phyloP scores from a whole-genome alignment of 345 rosid species.

The Lumnitzera littorea region DNA sequence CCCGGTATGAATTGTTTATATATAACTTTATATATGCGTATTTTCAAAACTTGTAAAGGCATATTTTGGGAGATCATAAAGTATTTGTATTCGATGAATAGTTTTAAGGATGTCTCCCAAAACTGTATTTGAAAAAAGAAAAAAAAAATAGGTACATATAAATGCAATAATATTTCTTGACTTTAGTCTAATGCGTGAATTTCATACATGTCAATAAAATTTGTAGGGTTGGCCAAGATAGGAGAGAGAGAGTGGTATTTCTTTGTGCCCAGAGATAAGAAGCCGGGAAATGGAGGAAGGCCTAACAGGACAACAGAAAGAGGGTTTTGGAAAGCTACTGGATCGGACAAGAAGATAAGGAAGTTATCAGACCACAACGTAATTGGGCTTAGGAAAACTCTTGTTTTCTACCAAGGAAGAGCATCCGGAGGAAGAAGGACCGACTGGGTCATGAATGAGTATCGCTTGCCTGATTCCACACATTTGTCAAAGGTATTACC shows the following conservation, averaged over 20 bases:
- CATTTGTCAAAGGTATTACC: too few species aligned
- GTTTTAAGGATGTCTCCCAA: not conserved
- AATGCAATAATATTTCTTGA: too few species aligned
- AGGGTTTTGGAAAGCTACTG: slow-evolving; percentile 93
- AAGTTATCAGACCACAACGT: slow-evolving; percentile 54
- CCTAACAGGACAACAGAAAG: slow-evolving; percentile 65
- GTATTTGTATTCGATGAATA: not conserved
- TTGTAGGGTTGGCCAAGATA: slow-evolving; percentile 47
- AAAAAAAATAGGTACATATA: too few species aligned
- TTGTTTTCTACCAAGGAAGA: slow-evolving; percentile 77
- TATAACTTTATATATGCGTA: not conserved
- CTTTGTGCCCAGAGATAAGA: slow-evolving; percentile 76
- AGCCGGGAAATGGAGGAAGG: slow-evolving; percentile 70
- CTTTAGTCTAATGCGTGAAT: too few species aligned
- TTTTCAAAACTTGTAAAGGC: too few species aligned
- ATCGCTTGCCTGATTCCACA: slow-evolving; percentile 40
- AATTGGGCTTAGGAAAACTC: slow-evolving; percentile 71
- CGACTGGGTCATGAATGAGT: slow-evolving; percentile 93
- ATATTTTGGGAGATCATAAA: too few species aligned
- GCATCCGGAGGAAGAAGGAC: slow-evolving; percentile 73
- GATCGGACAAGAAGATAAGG: slow-evolving; percentile 66
- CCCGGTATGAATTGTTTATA: slow-evolving; percentile 37
- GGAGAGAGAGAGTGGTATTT: slow-evolving; percentile 93
- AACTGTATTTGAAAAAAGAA: too few species aligned
- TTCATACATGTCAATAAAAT: too few species aligned